These are phyloP conservation scores for Diaporthe destruens DNA, from an alignment of 2,329 filamentous ascomycete genomes.

Conservation along the genomic window DNA sequence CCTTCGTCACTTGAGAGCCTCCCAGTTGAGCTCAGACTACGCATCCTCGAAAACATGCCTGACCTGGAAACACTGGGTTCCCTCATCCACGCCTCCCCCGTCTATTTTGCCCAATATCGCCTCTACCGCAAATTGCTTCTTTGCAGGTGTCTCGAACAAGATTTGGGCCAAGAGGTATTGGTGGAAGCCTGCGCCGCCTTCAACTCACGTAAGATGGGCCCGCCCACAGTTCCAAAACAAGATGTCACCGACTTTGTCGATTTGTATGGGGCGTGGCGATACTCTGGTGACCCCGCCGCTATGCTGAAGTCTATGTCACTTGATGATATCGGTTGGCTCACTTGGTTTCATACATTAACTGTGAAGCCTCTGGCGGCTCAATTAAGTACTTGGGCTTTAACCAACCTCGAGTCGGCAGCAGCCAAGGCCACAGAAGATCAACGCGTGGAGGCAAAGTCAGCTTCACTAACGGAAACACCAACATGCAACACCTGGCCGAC, in stretches of 20 bases:
- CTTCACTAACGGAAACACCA: not conserved
- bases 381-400: conserved; percentile 4
- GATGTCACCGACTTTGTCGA: conserved; percentile 19
- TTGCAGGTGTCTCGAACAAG: not conserved
- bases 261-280: not conserved
- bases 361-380: conserved; percentile 2
- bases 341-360: conserved; percentile 4
- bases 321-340: conserved; percentile 14
- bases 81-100: conserved; percentile 7
- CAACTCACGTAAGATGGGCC: not conserved
- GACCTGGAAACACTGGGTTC: conserved; percentile 6
- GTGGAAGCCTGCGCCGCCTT: conserved; percentile 11
- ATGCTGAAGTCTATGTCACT: conserved; percentile 1
- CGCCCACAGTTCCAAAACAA: not conserved
- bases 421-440: conserved; percentile 1
- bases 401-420: not conserved
- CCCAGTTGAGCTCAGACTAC: not conserved
- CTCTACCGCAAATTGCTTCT: not conserved
- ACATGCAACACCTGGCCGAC: not conserved
- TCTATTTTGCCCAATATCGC: conserved; percentile 18
- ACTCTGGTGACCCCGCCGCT: not conserved
- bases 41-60: conserved; percentile 1
- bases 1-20: conserved; percentile 1
- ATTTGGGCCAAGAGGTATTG: not conserved
- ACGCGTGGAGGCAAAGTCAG: not conserved